phyloP scores from a whole-genome alignment of 1,284 basidiomycete genomes.

The Microbotryomycetes sp. region DNA sequence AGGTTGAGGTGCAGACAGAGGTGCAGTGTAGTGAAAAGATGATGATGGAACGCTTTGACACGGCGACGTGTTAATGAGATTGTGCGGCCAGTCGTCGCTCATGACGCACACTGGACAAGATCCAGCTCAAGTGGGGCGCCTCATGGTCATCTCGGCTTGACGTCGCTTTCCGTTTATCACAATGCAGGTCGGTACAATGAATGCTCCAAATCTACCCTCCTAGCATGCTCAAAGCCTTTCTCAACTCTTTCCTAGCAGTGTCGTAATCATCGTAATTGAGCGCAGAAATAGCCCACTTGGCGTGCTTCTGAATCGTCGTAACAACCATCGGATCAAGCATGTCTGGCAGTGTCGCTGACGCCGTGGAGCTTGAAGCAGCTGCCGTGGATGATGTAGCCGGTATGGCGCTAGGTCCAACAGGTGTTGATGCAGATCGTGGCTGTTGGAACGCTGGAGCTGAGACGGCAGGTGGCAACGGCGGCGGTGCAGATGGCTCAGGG shows the following conservation, averaged over 20 bases:
- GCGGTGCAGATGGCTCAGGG: constrained; percentile 20
- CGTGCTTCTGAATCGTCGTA: constrained; percentile 76
- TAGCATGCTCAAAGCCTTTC: constrained; percentile 64
- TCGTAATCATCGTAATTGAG: constrained; percentile 86
- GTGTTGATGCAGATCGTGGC: no score
- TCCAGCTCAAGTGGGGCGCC: no score
- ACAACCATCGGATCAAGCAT: constrained; percentile 59
- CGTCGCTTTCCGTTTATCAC: no score
- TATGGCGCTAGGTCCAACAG: constrained; percentile 33
- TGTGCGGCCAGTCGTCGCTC: no score
- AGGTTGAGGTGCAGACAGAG: no score
- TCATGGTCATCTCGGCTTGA: no score
- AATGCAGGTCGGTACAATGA: no score
- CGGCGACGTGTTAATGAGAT: no score
- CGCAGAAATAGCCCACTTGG: constrained; percentile 80
- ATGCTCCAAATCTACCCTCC: constrained; percentile 45
- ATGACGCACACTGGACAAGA: no score
- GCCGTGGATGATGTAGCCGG: background rate
- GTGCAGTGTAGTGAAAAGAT: no score
- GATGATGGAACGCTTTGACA: no score
- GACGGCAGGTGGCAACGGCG: constrained; percentile 30
- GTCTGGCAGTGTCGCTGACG: constrained; percentile 54
- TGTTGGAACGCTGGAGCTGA: no score
- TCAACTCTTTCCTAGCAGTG: constrained; percentile 71
- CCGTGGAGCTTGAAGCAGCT: constrained; percentile 40